phyloP scores from a whole-genome alignment of 345 rosid genomes.

The Ceriops decandra region DNA sequence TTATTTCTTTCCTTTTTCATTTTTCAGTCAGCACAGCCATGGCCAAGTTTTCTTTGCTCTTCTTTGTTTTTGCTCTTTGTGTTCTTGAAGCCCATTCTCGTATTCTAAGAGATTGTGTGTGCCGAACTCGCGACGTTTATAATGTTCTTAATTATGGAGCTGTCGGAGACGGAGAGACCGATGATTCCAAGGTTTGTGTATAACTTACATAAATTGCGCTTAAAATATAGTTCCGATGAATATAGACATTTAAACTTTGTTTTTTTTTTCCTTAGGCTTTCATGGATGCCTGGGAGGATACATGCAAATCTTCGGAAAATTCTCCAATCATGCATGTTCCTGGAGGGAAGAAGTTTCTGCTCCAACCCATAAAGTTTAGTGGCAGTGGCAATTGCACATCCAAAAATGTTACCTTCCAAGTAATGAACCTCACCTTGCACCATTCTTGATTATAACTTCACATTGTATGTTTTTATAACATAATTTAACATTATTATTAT shows the following conservation, averaged over 20 bases:
- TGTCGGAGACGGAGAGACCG: conserved; percentile 28
- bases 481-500: neutral
- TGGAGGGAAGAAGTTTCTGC: conserved; percentile 23
- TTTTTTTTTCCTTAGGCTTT: conserved; percentile 26
- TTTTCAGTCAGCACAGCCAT: neutral
- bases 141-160: conserved; percentile 38
- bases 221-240: neutral
- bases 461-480: too few species aligned
- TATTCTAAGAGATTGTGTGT: neutral
- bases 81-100: conserved; percentile 8
- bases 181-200: conserved; percentile 33
- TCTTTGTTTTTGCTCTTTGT: conserved; percentile 11
- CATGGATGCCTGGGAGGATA: conserved; percentile 33
- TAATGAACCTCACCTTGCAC: neutral
- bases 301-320: conserved; percentile 24
- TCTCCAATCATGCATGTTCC: conserved; percentile 29
- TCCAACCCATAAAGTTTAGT: conserved; percentile 33
- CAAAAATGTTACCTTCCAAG: conserved; percentile 22
- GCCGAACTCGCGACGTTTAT: neutral
- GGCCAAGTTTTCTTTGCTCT: neutral
- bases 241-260: too few species aligned
- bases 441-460: too few species aligned
- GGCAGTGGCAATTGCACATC: conserved; percentile 35
- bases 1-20: too few species aligned
- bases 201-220: neutral